These are phyloP conservation scores for Eucalyptus sp. DNA, from an alignment of 345 rosid species.

Conservation along the genomic window DNA sequence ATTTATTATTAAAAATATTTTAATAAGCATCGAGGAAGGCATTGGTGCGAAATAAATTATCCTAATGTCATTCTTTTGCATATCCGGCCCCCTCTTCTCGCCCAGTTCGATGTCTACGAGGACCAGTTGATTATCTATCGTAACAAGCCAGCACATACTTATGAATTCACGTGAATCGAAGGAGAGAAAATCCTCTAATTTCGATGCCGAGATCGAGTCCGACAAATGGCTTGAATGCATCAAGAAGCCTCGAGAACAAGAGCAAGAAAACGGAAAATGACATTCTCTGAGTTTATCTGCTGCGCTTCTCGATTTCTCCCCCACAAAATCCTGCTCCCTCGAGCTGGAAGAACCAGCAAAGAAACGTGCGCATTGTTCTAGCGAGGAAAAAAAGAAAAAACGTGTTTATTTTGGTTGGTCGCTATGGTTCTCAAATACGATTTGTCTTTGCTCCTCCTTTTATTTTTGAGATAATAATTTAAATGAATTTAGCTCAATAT, in stretches of 20 bases:
- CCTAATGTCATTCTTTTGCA: not conserved
- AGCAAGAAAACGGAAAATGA: not conserved
- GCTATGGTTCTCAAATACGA: not conserved
- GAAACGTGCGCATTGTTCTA: too few relatives aligned
- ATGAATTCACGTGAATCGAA: not conserved
- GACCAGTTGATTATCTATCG: not conserved
- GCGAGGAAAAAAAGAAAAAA: not conserved
- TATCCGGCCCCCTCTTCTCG: not conserved
- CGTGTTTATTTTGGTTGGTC: not conserved
- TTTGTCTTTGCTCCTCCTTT: not conserved
- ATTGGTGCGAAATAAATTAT: too few relatives aligned
- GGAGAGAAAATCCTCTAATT: not conserved
- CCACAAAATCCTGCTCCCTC: not conserved
- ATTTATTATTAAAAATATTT: too few relatives aligned
- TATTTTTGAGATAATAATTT: too few relatives aligned
- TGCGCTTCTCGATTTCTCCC: not conserved
- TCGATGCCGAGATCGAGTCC: not conserved
- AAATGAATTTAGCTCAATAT: too few relatives aligned
- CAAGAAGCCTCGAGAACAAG: not conserved
- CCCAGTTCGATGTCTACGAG: not conserved
- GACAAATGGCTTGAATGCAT: not conserved
- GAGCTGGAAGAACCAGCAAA: not conserved
- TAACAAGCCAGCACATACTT: not conserved
- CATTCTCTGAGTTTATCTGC: not conserved
- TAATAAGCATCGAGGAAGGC: too few relatives aligned